These are phyloP conservation scores for Ophiocordyceps australis DNA, from an alignment of 2,329 filamentous ascomycete species.

Conservation along the genomic window DNA sequence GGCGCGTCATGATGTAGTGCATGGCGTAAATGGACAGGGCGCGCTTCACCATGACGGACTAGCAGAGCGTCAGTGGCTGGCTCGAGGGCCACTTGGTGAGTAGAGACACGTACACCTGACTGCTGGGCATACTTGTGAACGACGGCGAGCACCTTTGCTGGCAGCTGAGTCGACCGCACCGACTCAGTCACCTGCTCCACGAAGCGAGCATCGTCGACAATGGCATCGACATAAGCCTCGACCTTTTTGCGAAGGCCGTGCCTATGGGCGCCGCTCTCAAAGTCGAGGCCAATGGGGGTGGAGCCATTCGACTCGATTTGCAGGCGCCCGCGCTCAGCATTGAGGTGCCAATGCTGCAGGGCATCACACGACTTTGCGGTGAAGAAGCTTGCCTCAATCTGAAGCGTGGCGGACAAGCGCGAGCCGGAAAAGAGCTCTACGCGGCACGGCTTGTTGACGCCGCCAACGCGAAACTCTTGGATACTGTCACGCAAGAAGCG, in stretches of 20 bases:
- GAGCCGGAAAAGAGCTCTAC: constrained; percentile 30
- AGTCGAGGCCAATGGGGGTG: constrained; percentile 31
- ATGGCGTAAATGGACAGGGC: constrained; percentile 36
- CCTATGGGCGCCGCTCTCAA: constrained; percentile 18
- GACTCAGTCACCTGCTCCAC: constrained; percentile 31
- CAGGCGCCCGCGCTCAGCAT: constrained; percentile 15
- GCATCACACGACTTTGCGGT: constrained; percentile 27
- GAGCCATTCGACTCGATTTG: constrained; percentile 22
- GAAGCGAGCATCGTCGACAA: constrained; percentile 27
- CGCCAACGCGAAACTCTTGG: constrained; percentile 20
- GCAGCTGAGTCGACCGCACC: constrained; percentile 24
- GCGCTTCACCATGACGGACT: constrained; percentile 30
- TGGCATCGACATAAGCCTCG: constrained; percentile 28
- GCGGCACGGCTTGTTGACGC: constrained; percentile 19
- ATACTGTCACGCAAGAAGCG: constrained; percentile 31
- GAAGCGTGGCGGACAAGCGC: constrained; percentile 23
- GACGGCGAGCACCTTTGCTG: constrained; percentile 25
- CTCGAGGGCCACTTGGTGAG: background rate
- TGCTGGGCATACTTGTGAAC: constrained; percentile 27
- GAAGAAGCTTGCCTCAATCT: constrained; percentile 33
- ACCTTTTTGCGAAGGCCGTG: constrained; percentile 26
- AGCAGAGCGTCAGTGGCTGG: background rate
- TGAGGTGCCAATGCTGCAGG: constrained; percentile 31
- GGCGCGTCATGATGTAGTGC: constrained; percentile 37
- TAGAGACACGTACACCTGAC: constrained; percentile 18